Base-by-base conservation (phyloP, 2,329 filamentous ascomycete species). In the Emericellopsis atlantica region DNA sequence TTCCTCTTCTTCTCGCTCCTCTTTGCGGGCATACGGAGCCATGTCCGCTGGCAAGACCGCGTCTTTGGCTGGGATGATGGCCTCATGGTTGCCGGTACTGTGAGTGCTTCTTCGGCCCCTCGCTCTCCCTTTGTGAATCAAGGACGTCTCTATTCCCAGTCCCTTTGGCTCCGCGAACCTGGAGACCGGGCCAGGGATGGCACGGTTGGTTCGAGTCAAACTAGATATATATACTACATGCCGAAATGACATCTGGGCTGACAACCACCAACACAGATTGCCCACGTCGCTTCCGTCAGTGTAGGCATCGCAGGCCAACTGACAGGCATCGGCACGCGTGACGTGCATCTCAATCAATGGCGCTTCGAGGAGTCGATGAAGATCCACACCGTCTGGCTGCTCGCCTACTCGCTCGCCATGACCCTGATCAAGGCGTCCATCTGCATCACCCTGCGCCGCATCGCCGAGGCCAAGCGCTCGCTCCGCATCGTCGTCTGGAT, bases 341-440 rank as follows among this genome's bases (percentile, higher is more conserved):
- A 54, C 22, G 48, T 36, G 8, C 37, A 49, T 14, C 47, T 52
- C 16, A 54, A 54, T 41, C 18, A 26, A 11, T 41, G 40, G 40
- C 40, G 33, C 5, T 32, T 33, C n/a, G 37, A 37, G 26, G 47
- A 40, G 42, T 44, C 53, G 41, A 44, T 47, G 23, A 51, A 49
- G 23, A 48, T 45, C n/a, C 47, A 53, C 29, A 50, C 48, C 16
- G 42, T 54, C 32, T 54, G 52, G 50, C 52, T 54, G 36, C 39
- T 54, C 8, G 41, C 49, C 15, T 55, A 55, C 44, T 45, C 53
- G 16, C 32, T 46, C 29, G 44, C 46, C 6, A 40, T 54, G 24
- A 46, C 49, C 14, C 43, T 49, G 16, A 44, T 55, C 46, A 55
- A 55, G 36, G 47, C 46, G 1, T 54, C 53, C n/a, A 49, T 54